Conservation (phyloP, 2,329 filamentous ascomycete genomes). For the Diaporthe sp. region DNA sequence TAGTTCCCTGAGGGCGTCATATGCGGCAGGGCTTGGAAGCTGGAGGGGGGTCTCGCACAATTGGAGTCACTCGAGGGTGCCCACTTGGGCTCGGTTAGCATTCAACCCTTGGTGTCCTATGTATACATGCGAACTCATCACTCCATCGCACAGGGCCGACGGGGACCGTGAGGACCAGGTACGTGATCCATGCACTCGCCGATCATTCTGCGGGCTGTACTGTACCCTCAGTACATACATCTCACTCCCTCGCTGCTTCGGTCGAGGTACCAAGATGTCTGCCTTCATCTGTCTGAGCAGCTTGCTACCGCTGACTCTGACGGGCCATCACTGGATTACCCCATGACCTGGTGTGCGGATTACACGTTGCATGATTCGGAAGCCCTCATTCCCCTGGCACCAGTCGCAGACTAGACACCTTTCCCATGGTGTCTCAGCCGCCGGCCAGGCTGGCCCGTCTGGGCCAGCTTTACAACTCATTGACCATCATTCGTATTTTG, state of each 20-base stretch:
- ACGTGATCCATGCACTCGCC: neutral
- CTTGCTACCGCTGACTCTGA: neutral
- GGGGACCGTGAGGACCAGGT: neutral
- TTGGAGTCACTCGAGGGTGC: slow-evolving; percentile 5
- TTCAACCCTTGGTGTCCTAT: neutral
- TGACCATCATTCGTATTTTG: neutral
- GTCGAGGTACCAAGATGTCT: neutral
- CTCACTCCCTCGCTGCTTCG: neutral
- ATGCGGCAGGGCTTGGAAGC: slow-evolving; percentile 5
- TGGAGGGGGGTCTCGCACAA: slow-evolving; percentile 18
- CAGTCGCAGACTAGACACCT: neutral
- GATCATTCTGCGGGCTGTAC: neutral
- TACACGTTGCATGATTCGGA: neutral
- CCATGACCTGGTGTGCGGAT: too few relatives aligned
- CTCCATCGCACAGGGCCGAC: neutral
- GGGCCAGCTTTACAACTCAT: neutral
- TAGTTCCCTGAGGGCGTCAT: neutral
- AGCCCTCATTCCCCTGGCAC: too few relatives aligned
- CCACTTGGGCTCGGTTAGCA: neutral
- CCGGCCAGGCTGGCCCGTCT: neutral
- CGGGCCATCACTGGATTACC: neutral
- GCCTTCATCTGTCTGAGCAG: neutral
- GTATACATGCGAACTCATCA: neutral
- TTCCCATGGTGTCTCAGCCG: neutral
- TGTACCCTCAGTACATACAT: neutral